Evolutionary conservation across 495 filamentous ascomycete genomes (phyloP).

Genomic region (Trypethelium eluteriae): DNA sequence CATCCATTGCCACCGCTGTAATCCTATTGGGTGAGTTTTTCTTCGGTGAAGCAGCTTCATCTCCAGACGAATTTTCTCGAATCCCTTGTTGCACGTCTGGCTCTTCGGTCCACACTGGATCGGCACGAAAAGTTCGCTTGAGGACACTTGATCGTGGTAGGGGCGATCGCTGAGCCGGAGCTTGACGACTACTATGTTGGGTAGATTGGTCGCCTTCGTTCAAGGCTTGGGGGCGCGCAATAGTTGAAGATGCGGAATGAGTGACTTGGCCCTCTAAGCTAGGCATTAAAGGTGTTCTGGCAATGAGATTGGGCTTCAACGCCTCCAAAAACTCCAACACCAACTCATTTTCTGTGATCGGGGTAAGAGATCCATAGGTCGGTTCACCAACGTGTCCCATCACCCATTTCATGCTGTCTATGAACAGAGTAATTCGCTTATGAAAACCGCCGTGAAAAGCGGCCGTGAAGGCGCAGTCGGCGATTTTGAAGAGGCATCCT

Average conservation of each 20-base stretch:
- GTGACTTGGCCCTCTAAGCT: too few species aligned
- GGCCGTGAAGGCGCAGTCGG: neutral
- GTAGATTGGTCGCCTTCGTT: too few species aligned
- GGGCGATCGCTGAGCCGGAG: neutral
- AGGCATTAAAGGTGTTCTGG: too few species aligned
- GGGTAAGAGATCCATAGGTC: neutral
- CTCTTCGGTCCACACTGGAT: neutral
- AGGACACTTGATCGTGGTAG: too few species aligned
- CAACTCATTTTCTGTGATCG: neutral
- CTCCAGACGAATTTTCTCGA: neutral
- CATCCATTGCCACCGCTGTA: neutral
- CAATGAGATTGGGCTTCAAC: neutral
- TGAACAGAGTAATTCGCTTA: constrained; percentile 12
- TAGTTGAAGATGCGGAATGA: too few species aligned
- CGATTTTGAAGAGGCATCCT: constrained; percentile 19
- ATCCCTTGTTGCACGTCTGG: neutral
- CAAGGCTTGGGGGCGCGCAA: too few species aligned
- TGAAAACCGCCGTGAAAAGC: constrained; percentile 14
- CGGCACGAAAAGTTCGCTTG: neutral
- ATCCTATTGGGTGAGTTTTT: neutral
- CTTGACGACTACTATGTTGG: neutral
- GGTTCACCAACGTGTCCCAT: neutral
- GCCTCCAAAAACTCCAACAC: neutral
- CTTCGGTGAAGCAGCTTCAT: neutral
- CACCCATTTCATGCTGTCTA: constrained; percentile 17